Conservation (phyloP, 2,329 filamentous ascomycete genomes). For the Penicillium thymicola region DNA sequence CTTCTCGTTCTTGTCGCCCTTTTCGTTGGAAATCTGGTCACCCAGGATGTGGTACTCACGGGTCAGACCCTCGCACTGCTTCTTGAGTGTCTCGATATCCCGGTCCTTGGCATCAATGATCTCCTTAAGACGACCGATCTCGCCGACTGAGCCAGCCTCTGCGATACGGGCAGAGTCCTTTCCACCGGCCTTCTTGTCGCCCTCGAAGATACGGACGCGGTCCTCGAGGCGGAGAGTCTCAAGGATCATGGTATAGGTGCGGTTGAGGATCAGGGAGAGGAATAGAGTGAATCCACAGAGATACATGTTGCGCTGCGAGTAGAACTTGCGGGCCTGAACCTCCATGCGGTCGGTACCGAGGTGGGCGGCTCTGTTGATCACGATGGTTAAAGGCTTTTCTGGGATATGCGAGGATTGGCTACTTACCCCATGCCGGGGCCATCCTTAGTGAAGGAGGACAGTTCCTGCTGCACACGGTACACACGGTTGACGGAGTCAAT, state of each 20-base stretch:
- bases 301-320: slow-evolving; percentile 99
- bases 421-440: slow-evolving; percentile 51
- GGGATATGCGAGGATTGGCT: slow-evolving; percentile 8
- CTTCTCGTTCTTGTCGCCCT: slow-evolving; percentile 47
- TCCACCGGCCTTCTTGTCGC: slow-evolving; percentile 55
- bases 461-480: slow-evolving; percentile 91
- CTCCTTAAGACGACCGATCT: slow-evolving; percentile 72
- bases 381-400: slow-evolving; percentile 8
- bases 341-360: slow-evolving; percentile 95
- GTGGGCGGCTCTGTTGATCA: slow-evolving; percentile 58
- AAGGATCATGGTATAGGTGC: slow-evolving; percentile 96
- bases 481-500: slow-evolving; percentile 95
- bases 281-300: slow-evolving; percentile 99
- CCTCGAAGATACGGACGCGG: slow-evolving; percentile 79
- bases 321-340: slow-evolving; percentile 99
- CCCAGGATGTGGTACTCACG: slow-evolving; percentile 82
- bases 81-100: slow-evolving; percentile 85
- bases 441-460: slow-evolving; percentile 68
- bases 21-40: slow-evolving; percentile 67
- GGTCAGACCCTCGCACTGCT: slow-evolving; percentile 80
- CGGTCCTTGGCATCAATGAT: slow-evolving; percentile 70
- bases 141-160: slow-evolving; percentile 68
- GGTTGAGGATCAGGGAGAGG: slow-evolving; percentile 95
- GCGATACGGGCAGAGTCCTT: slow-evolving; percentile 72
- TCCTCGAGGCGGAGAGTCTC: slow-evolving; percentile 90